Conservation (phyloP, 1,139 yeast species). For the Diutina mesorugosa region DNA sequence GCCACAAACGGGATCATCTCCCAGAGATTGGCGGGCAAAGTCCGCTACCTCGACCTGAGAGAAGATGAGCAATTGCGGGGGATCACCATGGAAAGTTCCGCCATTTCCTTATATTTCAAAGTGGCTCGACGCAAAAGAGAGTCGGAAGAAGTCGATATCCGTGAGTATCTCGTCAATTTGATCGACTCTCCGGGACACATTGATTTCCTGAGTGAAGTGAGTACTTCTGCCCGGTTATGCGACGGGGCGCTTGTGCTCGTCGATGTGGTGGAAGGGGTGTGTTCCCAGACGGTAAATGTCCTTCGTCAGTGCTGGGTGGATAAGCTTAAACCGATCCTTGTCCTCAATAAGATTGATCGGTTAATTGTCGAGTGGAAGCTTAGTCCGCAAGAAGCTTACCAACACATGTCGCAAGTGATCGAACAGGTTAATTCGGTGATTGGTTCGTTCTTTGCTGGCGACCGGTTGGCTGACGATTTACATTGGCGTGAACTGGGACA, state of each 20-base stretch:
- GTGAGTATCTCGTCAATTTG: conserved; percentile 76
- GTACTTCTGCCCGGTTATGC: conserved; percentile 88
- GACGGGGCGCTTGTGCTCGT: conserved; percentile 95
- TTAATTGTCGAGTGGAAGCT: conserved; percentile 70
- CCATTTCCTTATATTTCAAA: conserved; percentile 76
- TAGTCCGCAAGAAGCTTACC: conserved; percentile 76
- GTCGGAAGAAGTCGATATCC: conserved; percentile 26
- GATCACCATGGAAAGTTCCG: conserved; percentile 94
- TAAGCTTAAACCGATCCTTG: conserved; percentile 75
- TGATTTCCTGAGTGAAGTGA: conserved; percentile 92
- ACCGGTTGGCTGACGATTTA: conserved; percentile 82
- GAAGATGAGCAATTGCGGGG: conserved; percentile 96
- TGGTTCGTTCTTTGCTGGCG: conserved; percentile 89
- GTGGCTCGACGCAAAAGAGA: conserved; percentile 35
- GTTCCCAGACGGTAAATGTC: conserved; percentile 93
- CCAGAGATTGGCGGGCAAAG: conserved; percentile 88
- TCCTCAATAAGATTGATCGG: conserved; percentile 88
- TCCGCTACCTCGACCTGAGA: conserved; percentile 82
- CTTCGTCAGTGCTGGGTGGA: conserved; percentile 95
- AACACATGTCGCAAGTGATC: conserved; percentile 61
- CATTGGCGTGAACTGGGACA: conserved; percentile 63
- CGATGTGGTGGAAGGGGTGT: conserved; percentile 96
- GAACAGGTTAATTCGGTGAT: conserved; percentile 93
- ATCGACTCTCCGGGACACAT: conserved; percentile 99
- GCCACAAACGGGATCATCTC: conserved; percentile 97